These are phyloP conservation scores for Saturnispora quitensis DNA, from an alignment of 805 yeast genomes.

Conservation along the genomic window DNA sequence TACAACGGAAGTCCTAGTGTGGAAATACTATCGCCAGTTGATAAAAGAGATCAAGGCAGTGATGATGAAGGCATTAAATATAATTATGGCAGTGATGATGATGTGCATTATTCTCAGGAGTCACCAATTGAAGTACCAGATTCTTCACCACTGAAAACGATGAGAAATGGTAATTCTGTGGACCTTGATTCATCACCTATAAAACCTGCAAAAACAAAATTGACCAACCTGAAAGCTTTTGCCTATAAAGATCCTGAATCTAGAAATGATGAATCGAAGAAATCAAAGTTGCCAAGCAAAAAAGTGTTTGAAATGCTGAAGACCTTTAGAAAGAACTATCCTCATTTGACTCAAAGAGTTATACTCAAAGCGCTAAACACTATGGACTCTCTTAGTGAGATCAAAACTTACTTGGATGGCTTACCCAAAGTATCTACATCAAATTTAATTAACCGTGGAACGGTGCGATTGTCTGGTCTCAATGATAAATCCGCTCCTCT, in stretches of 20 bases:
- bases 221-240: constrained; percentile 32
- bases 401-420: constrained; percentile 21
- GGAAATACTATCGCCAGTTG: background rate
- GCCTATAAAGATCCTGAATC: constrained; percentile 23
- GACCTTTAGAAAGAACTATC: constrained; percentile 27
- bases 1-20: background rate
- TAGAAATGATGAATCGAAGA: background rate
- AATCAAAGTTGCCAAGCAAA: background rate
- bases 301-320: constrained; percentile 18
- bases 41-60: background rate
- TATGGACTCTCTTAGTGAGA: constrained; percentile 26
- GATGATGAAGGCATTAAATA: background rate
- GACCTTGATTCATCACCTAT: constrained; percentile 17
- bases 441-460: background rate
- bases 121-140: constrained; percentile 40
- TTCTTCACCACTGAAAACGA: constrained; percentile 32
- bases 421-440: constrained; percentile 13
- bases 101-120: background rate
- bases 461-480: background rate
- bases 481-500: constrained; percentile 3
- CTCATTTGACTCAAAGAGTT: constrained; percentile 22
- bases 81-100: background rate
- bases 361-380: constrained; percentile 26
- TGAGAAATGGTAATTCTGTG: constrained; percentile 7
- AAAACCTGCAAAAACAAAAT: constrained; percentile 18